Percentiles rank a stretch among this genome's conserved stretches.
Evolutionary conservation across 495 filamentous ascomycete species (phyloP).

Genomic region (Rhypophila decipiens): DNA sequence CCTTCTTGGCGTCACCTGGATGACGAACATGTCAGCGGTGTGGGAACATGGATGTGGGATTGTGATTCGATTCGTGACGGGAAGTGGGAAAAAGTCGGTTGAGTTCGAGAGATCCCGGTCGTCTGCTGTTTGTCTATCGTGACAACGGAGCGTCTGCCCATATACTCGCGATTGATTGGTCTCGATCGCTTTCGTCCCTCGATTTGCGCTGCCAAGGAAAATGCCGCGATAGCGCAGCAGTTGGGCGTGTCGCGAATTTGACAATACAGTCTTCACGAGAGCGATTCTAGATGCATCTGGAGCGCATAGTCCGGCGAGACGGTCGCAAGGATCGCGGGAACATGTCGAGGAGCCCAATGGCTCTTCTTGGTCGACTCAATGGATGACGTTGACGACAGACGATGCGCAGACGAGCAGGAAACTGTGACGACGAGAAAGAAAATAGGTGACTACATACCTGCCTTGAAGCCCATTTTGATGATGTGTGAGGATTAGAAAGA

Average conservation of each 20-base stretch:
- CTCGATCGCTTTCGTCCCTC: neutral
- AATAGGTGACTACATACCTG: slow-evolving; percentile 29
- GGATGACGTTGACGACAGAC: neutral
- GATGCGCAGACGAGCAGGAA: neutral
- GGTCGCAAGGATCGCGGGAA: neutral
- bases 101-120: neutral
- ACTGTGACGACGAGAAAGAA: neutral
- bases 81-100: neutral
- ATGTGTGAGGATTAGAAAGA: neutral
- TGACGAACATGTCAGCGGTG: slow-evolving; percentile 20
- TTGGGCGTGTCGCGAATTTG: no score
- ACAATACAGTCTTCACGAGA: no score
- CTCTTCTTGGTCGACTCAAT: neutral
- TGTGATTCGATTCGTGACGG: neutral
- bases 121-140: no score
- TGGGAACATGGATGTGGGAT: neutral
- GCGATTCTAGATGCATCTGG: no score
- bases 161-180: neutral
- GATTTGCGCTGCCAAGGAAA: neutral
- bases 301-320: neutral
- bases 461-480: slow-evolving; percentile 38
- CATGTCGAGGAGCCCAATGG: slow-evolving; percentile 2
- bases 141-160: no score
- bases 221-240: no score
- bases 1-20: slow-evolving; percentile 92